Evolutionary conservation across 306 rosid genomes (phyloP).

Genomic region (Cicer judaicum): DNA sequence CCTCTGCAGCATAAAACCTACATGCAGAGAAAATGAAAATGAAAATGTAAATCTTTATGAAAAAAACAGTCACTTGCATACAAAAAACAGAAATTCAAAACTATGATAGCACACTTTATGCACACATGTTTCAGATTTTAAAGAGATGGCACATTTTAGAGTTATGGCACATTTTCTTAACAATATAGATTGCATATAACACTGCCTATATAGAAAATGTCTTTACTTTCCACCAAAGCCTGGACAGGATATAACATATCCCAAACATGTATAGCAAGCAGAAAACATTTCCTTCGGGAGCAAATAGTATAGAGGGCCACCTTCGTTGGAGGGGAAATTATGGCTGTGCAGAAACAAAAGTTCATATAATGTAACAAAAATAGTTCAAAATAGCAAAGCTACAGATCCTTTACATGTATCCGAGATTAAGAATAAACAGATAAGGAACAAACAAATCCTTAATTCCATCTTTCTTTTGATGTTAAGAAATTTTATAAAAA

Average conservation of each 20-base stretch:
- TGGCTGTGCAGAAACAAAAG: no score
- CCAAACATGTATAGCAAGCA: no score
- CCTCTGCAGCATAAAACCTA: conserved; percentile 99
- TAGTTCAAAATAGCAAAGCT: background rate
- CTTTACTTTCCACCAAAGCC: background rate
- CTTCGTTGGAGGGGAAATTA: no score
- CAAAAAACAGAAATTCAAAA: background rate
- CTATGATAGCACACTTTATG: background rate
- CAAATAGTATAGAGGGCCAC: no score
- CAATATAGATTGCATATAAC: background rate
- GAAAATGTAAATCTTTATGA: conserved; percentile 17
- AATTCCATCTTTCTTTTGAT: conserved; percentile 35
- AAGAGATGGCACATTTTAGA: background rate
- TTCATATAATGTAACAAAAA: background rate
- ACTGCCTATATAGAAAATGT: background rate
- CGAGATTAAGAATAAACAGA: background rate
- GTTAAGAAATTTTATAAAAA: conserved; percentile 15
- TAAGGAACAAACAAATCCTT: conserved; percentile 12
- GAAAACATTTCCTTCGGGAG: no score
- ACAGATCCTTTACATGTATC: background rate
- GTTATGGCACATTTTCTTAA: no score
- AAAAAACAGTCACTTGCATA: background rate
- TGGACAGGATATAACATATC: no score
- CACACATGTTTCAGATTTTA: background rate
- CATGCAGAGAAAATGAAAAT: conserved; percentile 44